A percentile compares a stretch with the other conserved stretches of the same genome.
Evolutionary conservation across 2,329 filamentous ascomycete species (phyloP).

Genomic region (Calonectria naviculata): DNA sequence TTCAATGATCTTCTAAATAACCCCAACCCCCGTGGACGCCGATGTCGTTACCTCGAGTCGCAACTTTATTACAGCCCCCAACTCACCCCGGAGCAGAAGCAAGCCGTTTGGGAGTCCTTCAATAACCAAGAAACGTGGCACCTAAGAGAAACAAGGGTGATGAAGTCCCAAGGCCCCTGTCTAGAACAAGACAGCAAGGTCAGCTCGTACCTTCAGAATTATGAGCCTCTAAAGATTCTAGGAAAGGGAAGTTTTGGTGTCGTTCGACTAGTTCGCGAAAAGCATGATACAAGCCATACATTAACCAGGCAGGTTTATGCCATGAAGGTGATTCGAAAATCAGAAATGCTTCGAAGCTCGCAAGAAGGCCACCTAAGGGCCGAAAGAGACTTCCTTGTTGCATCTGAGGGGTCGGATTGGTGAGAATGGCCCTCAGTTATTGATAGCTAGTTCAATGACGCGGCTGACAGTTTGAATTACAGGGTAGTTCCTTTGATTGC

Average conservation of each 20-base stretch:
- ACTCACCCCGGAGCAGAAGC: constrained; percentile 65
- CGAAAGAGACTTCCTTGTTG: constrained; percentile 91
- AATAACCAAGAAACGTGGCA: constrained; percentile 76
- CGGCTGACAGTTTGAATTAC: not conserved
- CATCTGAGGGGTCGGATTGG: constrained; percentile 88
- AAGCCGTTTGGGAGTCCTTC: constrained; percentile 68
- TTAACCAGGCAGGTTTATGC: constrained; percentile 75
- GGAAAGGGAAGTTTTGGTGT: constrained; percentile 97
- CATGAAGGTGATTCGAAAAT: constrained; percentile 98
- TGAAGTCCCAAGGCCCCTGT: constrained; percentile 69
- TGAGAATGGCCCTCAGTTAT: constrained; percentile 49
- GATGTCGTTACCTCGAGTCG: constrained; percentile 49
- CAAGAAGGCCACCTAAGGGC: constrained; percentile 94
- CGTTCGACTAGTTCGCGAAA: constrained; percentile 85
- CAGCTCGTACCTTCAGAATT: constrained; percentile 54
- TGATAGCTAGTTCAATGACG: no score
- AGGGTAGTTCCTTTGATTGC: constrained; percentile 88
- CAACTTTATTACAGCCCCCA: constrained; percentile 67
- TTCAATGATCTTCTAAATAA: constrained; percentile 77
- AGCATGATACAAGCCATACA: constrained; percentile 43
- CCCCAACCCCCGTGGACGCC: constrained; percentile 46
- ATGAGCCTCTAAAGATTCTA: constrained; percentile 83
- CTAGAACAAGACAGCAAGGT: constrained; percentile 13
- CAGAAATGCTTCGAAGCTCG: constrained; percentile 88
- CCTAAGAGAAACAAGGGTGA: constrained; percentile 76